A percentile compares a stretch with the other conserved stretches of the same genome.
phyloP scores from a whole-genome alignment of 2,329 filamentous ascomycete genomes.

The Penicillium rolfsii region DNA sequence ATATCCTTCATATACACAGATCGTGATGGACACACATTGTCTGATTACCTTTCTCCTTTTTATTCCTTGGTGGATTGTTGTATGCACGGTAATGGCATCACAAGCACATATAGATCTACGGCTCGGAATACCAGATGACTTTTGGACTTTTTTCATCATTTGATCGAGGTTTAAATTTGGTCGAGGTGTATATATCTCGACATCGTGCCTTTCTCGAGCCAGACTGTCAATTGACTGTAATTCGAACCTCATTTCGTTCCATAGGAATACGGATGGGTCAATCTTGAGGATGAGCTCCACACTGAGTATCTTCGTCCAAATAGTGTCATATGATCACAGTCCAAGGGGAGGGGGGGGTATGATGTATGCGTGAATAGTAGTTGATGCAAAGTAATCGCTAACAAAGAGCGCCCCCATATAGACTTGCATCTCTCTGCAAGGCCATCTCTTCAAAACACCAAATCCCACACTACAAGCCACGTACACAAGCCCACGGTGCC shows the following conservation, averaged over 20 bases:
- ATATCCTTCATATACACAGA: no score
- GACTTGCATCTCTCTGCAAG: neutral
- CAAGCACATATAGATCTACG: conserved; percentile 1
- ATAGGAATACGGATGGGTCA: no score
- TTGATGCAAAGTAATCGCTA: no score
- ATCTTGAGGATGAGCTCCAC: no score
- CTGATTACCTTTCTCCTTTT: neutral
- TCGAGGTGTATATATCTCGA: neutral
- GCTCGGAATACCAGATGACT: neutral
- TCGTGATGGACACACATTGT: neutral
- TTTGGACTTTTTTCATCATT: neutral
- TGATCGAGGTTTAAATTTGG: neutral
- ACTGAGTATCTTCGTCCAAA: no score
- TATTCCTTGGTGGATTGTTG: neutral
- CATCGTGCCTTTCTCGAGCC: no score
- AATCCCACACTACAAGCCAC: conserved; percentile 76
- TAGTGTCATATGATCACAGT: no score
- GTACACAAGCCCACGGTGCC: conserved; percentile 75
- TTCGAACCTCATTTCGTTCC: no score
- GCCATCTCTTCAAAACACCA: conserved; percentile 55
- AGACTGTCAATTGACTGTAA: neutral
- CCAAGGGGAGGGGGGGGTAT: no score
- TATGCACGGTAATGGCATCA: neutral
- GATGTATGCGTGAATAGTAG: no score
- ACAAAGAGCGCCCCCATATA: no score